Evolutionary conservation across 2,329 filamentous ascomycete species (phyloP).

Genomic region (Xylariaceae sp.): DNA sequence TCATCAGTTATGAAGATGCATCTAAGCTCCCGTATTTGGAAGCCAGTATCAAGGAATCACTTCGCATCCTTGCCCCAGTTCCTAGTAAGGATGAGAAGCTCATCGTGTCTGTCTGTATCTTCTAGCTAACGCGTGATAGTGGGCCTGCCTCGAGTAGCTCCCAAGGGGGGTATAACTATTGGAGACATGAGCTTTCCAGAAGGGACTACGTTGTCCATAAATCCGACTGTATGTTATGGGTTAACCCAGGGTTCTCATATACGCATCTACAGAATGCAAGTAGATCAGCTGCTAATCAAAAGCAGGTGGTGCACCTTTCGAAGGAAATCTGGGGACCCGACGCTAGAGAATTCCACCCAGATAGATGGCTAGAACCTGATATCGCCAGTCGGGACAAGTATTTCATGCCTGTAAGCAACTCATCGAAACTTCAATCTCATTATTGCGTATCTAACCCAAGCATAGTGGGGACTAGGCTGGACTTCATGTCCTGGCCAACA

Average conservation of each 20-base stretch:
- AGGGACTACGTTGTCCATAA: slow-evolving; percentile 23
- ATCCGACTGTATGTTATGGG: slow-evolving; percentile 4
- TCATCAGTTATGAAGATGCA: slow-evolving; percentile 22
- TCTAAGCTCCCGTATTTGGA: slow-evolving; percentile 27
- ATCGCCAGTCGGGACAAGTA: not conserved
- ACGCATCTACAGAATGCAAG: not conserved
- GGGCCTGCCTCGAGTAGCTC: slow-evolving; percentile 23
- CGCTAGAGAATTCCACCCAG: slow-evolving; percentile 16
- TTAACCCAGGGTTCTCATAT: too few relatives aligned
- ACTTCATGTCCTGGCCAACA: slow-evolving; percentile 16
- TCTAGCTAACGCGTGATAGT: too few relatives aligned
- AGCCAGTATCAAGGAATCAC: slow-evolving; percentile 30
- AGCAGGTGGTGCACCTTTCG: slow-evolving; percentile 25
- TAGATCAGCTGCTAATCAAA: too few relatives aligned
- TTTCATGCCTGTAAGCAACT: not conserved
- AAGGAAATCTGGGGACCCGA: slow-evolving; percentile 13
- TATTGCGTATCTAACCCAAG: too few relatives aligned
- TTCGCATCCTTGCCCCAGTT: slow-evolving; percentile 24
- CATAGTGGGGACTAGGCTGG: slow-evolving; percentile 13
- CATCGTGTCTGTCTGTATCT: too few relatives aligned
- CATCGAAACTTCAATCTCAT: too few relatives aligned
- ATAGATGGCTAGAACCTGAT: slow-evolving; percentile 17
- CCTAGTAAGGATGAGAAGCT: too few relatives aligned
- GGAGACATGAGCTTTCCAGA: slow-evolving; percentile 23
- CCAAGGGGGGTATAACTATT: slow-evolving; percentile 21